Percentiles rank a stretch among this genome's conserved stretches.
Conservation (phyloP, 208 protist genomes). For the Sergeia podlipaevii region DNA sequence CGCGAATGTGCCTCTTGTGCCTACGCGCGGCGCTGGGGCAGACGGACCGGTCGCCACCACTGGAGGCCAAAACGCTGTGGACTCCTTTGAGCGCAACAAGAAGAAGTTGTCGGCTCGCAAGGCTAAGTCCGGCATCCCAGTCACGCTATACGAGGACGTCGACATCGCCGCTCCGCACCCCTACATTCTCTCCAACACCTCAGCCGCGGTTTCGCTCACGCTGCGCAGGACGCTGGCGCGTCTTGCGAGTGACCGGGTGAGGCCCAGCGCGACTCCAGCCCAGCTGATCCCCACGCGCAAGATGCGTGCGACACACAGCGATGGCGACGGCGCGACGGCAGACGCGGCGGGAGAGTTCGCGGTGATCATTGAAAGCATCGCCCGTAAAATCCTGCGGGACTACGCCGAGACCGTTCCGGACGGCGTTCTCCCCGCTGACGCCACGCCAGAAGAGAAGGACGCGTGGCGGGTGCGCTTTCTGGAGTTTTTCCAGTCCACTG, state of each 20-base stretch:
- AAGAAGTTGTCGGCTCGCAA: constrained; percentile 26
- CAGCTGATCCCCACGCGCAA: constrained; percentile 68
- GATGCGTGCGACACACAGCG: constrained; percentile 6
- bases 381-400: constrained; percentile 20
- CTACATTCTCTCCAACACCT: constrained; percentile 52
- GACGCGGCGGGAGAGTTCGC: constrained; percentile 27
- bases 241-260: constrained; percentile 70
- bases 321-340: constrained; percentile 11
- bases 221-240: constrained; percentile 66
- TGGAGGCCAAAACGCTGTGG: neutral
- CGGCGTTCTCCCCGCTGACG: neutral
- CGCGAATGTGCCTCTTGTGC: constrained; percentile 37
- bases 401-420: neutral
- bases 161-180: constrained; percentile 63
- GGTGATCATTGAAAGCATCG: constrained; percentile 19
- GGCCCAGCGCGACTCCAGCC: constrained; percentile 49
- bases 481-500: constrained; percentile 62
- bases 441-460: constrained; percentile 12
- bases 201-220: constrained; percentile 44
- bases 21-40: constrained; percentile 4
- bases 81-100: constrained; percentile 17
- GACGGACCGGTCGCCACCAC: neutral
- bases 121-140: constrained; percentile 43
- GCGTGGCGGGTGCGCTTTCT: constrained; percentile 42
- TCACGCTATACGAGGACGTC: constrained; percentile 54